Evolutionary conservation across 805 yeast species (phyloP), one percentile per base, ranked within the genome.

Genomic region (Yamadazyma paraphyllophila): DNA sequence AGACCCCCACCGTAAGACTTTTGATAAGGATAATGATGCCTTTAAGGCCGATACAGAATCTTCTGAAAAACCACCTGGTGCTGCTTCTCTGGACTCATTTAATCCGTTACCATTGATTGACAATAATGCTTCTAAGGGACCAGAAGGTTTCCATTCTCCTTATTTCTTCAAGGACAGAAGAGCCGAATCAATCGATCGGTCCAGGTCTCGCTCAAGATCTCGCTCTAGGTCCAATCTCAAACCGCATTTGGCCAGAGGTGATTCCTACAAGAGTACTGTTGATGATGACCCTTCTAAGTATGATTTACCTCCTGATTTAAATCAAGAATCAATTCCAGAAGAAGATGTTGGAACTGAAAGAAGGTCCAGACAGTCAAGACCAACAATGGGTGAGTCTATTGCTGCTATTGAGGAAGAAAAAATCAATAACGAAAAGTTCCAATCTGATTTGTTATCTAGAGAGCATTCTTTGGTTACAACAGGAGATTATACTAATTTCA

Each of bases 191-290:
- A 54, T 78, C 64, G 38, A 48, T 2, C 41, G 58, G 2, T 50
- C 52, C 2, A 53, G 60, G 44, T 56, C 61, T 9, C 51, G 57
- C 45, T 52, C 57, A 1, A 48, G 52, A 35, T 46, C 49, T 8
- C 44, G 53, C 17, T 46, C 54, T 11, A 50, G 56, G 24, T 34
- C 55, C 3, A 48, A 61, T 7, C 50, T 55, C 3, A 52, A 59
- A 46, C 89, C 90, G 1, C 88, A 84, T 63, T 69, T 85, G 55
- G 91, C 92, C 2, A 73, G 86, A 49, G 94, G 92, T 31, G 91
- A 84, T 51, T 81, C 90, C 1, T 85, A 85, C 59, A 86, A 83
- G 55, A 76, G 78, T 55, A 78, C 81, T 9, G 69, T 73, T 40
- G 62, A 63, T 12, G 76, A 73, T 39, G 73, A 73, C 41, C 79